These are phyloP conservation scores for Neurospora sp. DNA, from an alignment of 495 filamentous ascomycete species.

Conservation along the genomic window DNA sequence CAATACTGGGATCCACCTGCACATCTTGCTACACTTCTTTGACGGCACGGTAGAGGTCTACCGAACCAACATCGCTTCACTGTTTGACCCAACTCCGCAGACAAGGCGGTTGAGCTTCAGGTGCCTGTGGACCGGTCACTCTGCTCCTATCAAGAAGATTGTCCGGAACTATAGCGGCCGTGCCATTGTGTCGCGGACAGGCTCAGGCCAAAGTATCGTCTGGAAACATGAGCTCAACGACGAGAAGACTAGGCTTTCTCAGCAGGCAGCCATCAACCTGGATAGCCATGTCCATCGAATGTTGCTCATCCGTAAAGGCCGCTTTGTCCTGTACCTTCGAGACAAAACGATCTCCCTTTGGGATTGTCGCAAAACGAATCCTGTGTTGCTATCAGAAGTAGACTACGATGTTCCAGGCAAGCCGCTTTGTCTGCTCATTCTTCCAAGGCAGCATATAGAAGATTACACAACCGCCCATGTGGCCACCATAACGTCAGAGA, in stretches of 20 bases:
- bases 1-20: conserved; percentile 51
- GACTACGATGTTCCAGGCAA: conserved; percentile 57
- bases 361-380: conserved; percentile 54
- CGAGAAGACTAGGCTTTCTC: conserved; percentile 43
- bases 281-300: conserved; percentile 73
- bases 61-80: conserved; percentile 62
- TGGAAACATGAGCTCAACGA: conserved; percentile 57
- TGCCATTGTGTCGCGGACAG: conserved; percentile 71
- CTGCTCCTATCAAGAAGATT: conserved; percentile 68
- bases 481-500: conserved; percentile 72
- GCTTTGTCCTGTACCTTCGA: conserved; percentile 74
- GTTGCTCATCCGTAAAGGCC: conserved; percentile 61
- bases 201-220: conserved; percentile 67
- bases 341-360: conserved; percentile 69
- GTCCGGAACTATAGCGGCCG: conserved; percentile 72
- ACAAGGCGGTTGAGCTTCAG: conserved; percentile 48
- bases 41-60: conserved; percentile 78
- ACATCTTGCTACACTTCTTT: conserved; percentile 77
- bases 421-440: conserved; percentile 69
- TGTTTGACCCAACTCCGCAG: conserved; percentile 71
- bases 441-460: conserved; percentile 53
- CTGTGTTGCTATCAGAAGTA: conserved; percentile 46
- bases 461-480: conserved; percentile 51
- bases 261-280: conserved; percentile 61
- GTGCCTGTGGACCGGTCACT: conserved; percentile 77